phyloP scores from a whole-genome alignment of 257 asterid genomes.

The Capsicum pubescens region DNA sequence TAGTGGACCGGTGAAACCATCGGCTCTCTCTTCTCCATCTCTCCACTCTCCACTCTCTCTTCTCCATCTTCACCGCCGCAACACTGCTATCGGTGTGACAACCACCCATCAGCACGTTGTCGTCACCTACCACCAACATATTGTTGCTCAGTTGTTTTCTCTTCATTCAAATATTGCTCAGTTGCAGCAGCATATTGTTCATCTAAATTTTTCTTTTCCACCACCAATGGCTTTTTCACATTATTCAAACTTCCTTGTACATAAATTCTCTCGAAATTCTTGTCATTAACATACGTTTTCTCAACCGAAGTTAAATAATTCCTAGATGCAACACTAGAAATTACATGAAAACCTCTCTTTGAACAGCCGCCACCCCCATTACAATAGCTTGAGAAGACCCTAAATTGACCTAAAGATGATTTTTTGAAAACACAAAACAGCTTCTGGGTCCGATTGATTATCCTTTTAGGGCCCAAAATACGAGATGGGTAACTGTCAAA shows the following conservation, averaged over 20 bases:
- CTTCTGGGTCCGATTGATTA: conserved; percentile 39
- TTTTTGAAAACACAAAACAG: conserved; percentile 18
- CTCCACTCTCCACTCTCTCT: too few species aligned
- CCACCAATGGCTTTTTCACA: conserved; percentile 75
- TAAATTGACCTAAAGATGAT: conserved; percentile 56
- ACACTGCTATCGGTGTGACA: too few species aligned
- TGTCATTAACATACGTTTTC: conserved; percentile 63
- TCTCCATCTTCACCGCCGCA: too few species aligned
- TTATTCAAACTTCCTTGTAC: conserved; percentile 81
- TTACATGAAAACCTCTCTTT: conserved; percentile 41
- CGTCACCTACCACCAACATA: too few species aligned
- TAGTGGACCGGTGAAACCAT: too few species aligned
- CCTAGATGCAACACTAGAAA: conserved; percentile 52
- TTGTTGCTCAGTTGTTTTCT: too few species aligned
- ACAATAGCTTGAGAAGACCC: too few species aligned
- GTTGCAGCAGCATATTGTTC: conserved; percentile 36
- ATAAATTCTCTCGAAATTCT: conserved; percentile 81
- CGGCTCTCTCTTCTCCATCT: too few species aligned
- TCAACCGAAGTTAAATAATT: conserved; percentile 62
- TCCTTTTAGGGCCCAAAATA: conserved; percentile 37
- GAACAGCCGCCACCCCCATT: too few species aligned
- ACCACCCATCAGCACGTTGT: too few species aligned
- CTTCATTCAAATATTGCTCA: conserved; percentile 26
- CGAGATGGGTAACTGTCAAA: conserved; percentile 34
- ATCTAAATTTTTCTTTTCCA: conserved; percentile 53